Base-by-base conservation (phyloP, 2,329 filamentous ascomycete genomes). In the Fonsecaea pugnacius region DNA sequence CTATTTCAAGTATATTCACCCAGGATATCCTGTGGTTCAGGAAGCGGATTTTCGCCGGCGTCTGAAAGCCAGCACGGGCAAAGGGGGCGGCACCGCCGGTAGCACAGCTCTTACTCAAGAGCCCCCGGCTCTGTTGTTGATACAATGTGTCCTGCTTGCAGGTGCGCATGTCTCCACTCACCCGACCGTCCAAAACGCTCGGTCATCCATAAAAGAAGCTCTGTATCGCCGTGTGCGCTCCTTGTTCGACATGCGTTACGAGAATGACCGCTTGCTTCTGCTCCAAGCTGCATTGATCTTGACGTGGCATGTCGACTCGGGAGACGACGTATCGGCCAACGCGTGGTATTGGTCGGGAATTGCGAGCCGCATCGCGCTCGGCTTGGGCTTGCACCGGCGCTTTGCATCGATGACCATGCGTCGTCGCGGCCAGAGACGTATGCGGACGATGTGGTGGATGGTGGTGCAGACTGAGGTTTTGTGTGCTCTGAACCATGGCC, bases 11-110 rank as follows among this genome's bases (percentile, higher is more conserved):
- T 77, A 81, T 60, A 77, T 85, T 59, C 84, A 85, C 63, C 78
- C 79, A 0, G 81, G 81, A 1, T 84, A 81, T 65, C 83, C 83
- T 9, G 78, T 85, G 21, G 73, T 85, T 27, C 81, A 85, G 51
- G 79, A 84, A 69, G 78, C 81, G 33, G 69, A 79, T 24, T 85
- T 85, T 68, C 82, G 84, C 78, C 72, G 75, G 2, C 79, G 80
- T 62, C 84, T 84, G 67, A 97, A 73, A 82, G 50, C 65, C 35
- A 55, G 61, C 6, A 57, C 27, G 27, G 27, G 27, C 4, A 30
- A 30, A 5, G 27, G 27, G 27, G 27, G 27, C 6, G 27, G 4
- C 27, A 30, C 27, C 27, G 27, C 4, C 27, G 27, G 27, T 6
- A 6, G 27, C 27, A 30, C 27, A 30, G 64, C 18, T 69, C 75